A percentile compares a stretch with the other conserved stretches of the same genome.
phyloP scores from a whole-genome alignment of 2,329 filamentous ascomycete species.

The Coniochaeta sp. region DNA sequence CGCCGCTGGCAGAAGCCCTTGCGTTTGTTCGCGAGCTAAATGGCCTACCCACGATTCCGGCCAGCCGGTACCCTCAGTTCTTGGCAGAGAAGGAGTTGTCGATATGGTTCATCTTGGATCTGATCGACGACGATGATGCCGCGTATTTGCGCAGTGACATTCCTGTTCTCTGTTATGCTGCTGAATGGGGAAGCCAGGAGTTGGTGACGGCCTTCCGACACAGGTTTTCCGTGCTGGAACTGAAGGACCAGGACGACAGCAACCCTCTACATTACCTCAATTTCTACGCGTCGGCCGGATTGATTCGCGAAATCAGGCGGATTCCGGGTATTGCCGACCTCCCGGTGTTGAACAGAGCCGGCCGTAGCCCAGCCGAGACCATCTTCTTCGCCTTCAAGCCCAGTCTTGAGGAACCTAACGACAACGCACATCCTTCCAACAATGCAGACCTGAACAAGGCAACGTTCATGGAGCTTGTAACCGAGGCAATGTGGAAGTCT shows the following conservation, averaged over 20 bases:
- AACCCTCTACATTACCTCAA: background rate
- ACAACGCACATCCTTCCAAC: background rate
- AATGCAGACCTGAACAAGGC: background rate
- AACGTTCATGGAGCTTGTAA: background rate
- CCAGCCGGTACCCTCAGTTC: background rate
- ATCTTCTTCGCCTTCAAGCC: constrained; percentile 1
- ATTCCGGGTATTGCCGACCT: background rate
- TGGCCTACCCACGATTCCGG: background rate
- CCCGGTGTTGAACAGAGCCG: background rate
- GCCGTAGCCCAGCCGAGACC: background rate
- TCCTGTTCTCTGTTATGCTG: background rate
- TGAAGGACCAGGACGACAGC: background rate
- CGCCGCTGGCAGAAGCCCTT: constrained; percentile 1
- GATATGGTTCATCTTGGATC: background rate
- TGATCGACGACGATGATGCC: background rate
- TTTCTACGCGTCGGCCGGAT: background rate
- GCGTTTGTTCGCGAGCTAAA: background rate
- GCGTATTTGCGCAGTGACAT: background rate
- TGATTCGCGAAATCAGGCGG: background rate
- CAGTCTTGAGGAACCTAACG: background rate
- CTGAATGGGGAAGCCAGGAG: background rate
- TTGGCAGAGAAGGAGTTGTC: background rate
- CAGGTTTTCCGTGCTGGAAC: background rate
- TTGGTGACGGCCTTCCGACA: background rate
- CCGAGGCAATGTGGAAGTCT: background rate